These are phyloP conservation scores for Trichoderma orchidacearum DNA, from an alignment of 495 filamentous ascomycete species.

Conservation along the genomic window DNA sequence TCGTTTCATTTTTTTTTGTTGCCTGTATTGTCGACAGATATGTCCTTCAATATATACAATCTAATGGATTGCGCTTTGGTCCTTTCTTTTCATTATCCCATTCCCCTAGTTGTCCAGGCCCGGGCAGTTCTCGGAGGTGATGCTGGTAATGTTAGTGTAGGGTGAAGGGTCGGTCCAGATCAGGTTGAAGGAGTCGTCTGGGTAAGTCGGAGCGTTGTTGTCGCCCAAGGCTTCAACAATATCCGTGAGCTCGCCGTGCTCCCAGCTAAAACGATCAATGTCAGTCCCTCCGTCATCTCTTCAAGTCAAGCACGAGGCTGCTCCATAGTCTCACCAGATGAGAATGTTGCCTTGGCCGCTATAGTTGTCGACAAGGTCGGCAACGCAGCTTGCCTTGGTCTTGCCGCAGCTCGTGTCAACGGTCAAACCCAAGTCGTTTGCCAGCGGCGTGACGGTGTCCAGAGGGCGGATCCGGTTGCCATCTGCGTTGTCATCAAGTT, in stretches of 20 bases:
- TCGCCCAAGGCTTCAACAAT: conserved; percentile 31
- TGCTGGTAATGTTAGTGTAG: conserved; percentile 22
- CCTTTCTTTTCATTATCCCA: not conserved
- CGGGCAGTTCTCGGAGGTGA: conserved; percentile 27
- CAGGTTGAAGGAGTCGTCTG: conserved; percentile 24
- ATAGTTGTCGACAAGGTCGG: conserved; percentile 28
- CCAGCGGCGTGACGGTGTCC: conserved; percentile 36
- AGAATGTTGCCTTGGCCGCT: conserved; percentile 37
- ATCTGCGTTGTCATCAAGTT: conserved; percentile 15
- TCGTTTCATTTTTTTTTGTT: too few relatives aligned
- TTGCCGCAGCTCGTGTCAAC: conserved; percentile 34
- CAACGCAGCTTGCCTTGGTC: conserved; percentile 32
- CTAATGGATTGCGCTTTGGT: not conserved
- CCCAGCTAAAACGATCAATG: conserved; percentile 29
- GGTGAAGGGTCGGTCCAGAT: conserved; percentile 34
- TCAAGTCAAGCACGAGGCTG: too few relatives aligned
- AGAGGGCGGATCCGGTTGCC: conserved; percentile 35
- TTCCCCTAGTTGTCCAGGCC: conserved; percentile 20
- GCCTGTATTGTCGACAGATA: too few relatives aligned
- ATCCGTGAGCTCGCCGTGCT: conserved; percentile 34
- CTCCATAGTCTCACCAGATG: conserved; percentile 30
- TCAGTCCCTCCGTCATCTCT: too few relatives aligned
- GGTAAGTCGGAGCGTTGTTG: conserved; percentile 12
- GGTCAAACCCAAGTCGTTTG: conserved; percentile 33
- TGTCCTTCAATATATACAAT: not conserved